Evolutionary conservation across 2,329 filamentous ascomycete genomes (phyloP).

Genomic region (Diaporthe aspalathi): DNA sequence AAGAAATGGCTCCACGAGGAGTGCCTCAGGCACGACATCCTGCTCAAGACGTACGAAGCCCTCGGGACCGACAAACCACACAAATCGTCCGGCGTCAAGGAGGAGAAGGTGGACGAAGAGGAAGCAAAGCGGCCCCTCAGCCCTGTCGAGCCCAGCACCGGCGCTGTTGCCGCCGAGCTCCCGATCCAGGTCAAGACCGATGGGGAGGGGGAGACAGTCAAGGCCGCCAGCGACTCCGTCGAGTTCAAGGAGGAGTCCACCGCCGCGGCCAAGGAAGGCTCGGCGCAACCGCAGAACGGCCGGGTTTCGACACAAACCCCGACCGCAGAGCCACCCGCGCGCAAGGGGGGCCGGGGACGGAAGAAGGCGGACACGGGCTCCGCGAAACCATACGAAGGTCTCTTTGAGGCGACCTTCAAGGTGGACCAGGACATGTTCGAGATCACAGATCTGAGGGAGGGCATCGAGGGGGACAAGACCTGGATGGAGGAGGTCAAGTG

Average conservation of each 20-base stretch:
- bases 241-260: conserved; percentile 50
- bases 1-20: conserved; percentile 73
- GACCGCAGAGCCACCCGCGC: conserved; percentile 41
- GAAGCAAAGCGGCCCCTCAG: conserved; percentile 60
- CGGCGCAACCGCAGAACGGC: conserved; percentile 38
- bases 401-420: conserved; percentile 63
- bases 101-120: conserved; percentile 53
- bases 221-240: conserved; percentile 48
- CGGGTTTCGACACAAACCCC: conserved; percentile 42
- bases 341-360: conserved; percentile 46
- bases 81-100: conserved; percentile 50
- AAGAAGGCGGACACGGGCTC: conserved; percentile 50
- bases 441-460: conserved; percentile 62
- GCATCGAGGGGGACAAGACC: conserved; percentile 59
- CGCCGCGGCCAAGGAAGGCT: conserved; percentile 38
- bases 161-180: conserved; percentile 57
- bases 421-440: conserved; percentile 61
- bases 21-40: conserved; percentile 68
- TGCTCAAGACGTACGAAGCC: conserved; percentile 61
- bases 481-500: conserved; percentile 66
- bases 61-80: conserved; percentile 65
- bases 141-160: conserved; percentile 62
- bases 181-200: conserved; percentile 65
- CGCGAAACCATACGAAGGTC: conserved; percentile 60
- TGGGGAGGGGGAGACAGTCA: conserved; percentile 52